These are phyloP conservation scores for Lentinula aciculospora DNA, from an alignment of 768 basidiomycete genomes.

Conservation along the genomic window DNA sequence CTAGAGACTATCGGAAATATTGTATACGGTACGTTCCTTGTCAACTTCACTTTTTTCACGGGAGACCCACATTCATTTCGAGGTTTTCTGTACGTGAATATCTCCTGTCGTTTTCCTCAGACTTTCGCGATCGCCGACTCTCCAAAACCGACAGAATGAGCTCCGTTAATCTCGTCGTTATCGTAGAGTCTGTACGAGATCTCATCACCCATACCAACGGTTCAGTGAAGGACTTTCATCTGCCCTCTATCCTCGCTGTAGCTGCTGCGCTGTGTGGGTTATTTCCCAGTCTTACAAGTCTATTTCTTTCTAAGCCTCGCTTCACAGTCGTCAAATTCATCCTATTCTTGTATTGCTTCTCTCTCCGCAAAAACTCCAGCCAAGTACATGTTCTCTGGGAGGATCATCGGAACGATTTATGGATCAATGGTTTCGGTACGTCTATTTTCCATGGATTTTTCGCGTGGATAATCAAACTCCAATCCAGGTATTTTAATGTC, in stretches of 20 bases:
- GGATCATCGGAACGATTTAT: conserved; percentile 93
- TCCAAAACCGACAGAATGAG: conserved; percentile 59
- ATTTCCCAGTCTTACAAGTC: not conserved
- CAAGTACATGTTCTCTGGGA: conserved; percentile 95
- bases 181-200: conserved; percentile 78
- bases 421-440: conserved; percentile 73
- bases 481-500: conserved; percentile 74
- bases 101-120: not conserved
- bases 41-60: not conserved
- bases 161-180: conserved; percentile 84
- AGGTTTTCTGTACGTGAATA: conserved; percentile 33
- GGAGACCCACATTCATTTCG: not conserved
- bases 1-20: conserved; percentile 89
- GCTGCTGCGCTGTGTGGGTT: conserved; percentile 69
- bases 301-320: conserved; percentile 1
- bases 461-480: not conserved
- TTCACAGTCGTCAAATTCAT: conserved; percentile 70
- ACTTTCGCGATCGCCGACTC: conserved; percentile 1
- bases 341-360: conserved; percentile 83
- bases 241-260: conserved; percentile 82
- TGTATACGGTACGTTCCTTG: conserved; percentile 49
- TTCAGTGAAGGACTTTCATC: conserved; percentile 59
- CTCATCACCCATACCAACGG: conserved; percentile 52
- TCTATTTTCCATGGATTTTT: not conserved
- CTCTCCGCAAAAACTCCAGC: conserved; percentile 75